These are phyloP conservation scores for Abelmoschus esculentus DNA, from an alignment of 345 rosid genomes.

Conservation along the genomic window DNA sequence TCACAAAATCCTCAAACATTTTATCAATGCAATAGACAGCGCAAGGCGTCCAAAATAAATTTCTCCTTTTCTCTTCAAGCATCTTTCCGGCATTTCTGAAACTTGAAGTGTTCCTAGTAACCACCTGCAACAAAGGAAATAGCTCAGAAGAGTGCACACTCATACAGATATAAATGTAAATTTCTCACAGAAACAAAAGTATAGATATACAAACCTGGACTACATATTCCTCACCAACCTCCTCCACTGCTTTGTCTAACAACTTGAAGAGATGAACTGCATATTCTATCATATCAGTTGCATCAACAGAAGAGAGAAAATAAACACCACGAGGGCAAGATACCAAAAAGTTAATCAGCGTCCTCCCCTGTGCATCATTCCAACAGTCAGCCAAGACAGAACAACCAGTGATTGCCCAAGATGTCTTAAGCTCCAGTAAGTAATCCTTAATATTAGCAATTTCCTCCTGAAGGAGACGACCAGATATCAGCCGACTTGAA, in stretches of 20 bases:
- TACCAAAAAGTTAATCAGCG: conserved; percentile 47
- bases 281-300: conserved; percentile 47
- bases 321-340: conserved; percentile 56
- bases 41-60: conserved; percentile 76
- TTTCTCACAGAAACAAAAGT: background rate
- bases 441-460: conserved; percentile 35
- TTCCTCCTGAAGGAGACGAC: conserved; percentile 47
- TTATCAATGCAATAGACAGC: conserved; percentile 53
- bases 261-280: conserved; percentile 41
- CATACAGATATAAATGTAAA: conserved; percentile 11
- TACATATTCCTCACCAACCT: conserved; percentile 66
- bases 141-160: conserved; percentile 8
- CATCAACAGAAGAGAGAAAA: conserved; percentile 61
- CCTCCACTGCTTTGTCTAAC: conserved; percentile 66
- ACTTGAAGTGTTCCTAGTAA: conserved; percentile 45
- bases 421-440: conserved; percentile 38
- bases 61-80: conserved; percentile 69
- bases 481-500: conserved; percentile 36
- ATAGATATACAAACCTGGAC: conserved; percentile 39
- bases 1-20: conserved; percentile 59
- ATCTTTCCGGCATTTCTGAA: conserved; percentile 64
- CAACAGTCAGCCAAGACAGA: conserved; percentile 59
- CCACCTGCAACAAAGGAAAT: conserved; percentile 30
- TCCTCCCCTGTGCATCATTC: conserved; percentile 55
- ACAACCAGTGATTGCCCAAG: conserved; percentile 46